phyloP scores from a whole-genome alignment of 2,329 filamentous ascomycete genomes.

The Moelleriella libera region DNA sequence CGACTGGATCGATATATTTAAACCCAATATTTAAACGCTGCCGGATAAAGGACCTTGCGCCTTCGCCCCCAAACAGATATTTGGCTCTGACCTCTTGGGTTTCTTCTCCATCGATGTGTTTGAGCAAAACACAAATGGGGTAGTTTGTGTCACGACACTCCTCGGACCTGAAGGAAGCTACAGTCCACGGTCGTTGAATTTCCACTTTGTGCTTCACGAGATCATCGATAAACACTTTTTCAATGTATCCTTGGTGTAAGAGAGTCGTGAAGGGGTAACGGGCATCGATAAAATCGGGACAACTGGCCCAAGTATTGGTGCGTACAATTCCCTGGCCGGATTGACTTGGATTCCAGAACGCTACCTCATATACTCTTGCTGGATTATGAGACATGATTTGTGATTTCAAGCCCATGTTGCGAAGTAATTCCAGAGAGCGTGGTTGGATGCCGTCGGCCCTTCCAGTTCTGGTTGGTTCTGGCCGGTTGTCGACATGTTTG shows the following conservation, averaged over 20 bases:
- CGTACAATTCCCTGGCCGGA: slow-evolving; percentile 44
- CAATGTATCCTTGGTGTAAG: slow-evolving; percentile 58
- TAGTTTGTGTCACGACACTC: slow-evolving; percentile 46
- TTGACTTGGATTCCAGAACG: slow-evolving; percentile 53
- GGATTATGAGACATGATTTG: slow-evolving; percentile 79
- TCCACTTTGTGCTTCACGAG: slow-evolving; percentile 44
- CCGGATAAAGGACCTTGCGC: slow-evolving; percentile 52
- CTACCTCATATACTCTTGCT: slow-evolving; percentile 69
- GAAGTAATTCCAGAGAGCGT: slow-evolving; percentile 70
- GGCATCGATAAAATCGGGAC: slow-evolving; percentile 68
- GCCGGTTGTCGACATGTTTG: slow-evolving; percentile 85
- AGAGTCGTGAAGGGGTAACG: slow-evolving; percentile 58
- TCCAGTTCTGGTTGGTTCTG: slow-evolving; percentile 72
- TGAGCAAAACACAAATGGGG: slow-evolving; percentile 66
- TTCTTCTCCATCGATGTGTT: slow-evolving; percentile 59
- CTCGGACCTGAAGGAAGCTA: slow-evolving; percentile 46
- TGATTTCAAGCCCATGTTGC: slow-evolving; percentile 81
- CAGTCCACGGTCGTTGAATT: slow-evolving; percentile 52
- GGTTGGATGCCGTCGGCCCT: slow-evolving; percentile 89
- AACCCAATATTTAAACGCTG: slow-evolving; percentile 56
- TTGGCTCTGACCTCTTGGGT: slow-evolving; percentile 55
- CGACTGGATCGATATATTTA: slow-evolving; percentile 54
- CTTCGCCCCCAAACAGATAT: slow-evolving; percentile 60
- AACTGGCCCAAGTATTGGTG: slow-evolving; percentile 71
- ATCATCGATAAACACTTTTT: slow-evolving; percentile 55